Evolutionary conservation across 495 filamentous ascomycete species (phyloP), one percentile per base, ranked within the genome.

Genomic region (Aspergillus funiculosus): DNA sequence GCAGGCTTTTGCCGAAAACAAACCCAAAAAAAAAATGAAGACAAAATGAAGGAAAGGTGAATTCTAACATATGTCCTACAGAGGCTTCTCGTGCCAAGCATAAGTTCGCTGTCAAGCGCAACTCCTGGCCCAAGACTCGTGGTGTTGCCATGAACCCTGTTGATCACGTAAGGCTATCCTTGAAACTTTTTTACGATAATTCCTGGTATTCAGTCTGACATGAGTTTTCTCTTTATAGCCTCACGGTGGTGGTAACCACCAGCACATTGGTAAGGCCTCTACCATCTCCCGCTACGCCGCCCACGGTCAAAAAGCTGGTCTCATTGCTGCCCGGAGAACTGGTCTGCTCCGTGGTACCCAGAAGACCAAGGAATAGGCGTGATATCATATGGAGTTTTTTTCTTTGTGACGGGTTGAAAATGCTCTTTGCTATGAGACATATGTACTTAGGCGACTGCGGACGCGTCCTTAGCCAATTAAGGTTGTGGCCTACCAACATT

Each of bases 91-190:
- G 91, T 64, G 91, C 91, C 63, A 95, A 92, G 86, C 88, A 95
- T 71, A 97, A 98, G 86, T 97, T 94, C 78, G 88, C 87, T 56
- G 92, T 94, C 76, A 99, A 99, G 88, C 86, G 94, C 67, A 97
- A 97, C 87, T 87, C 80, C 62, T 97, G 94, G 92, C 92, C 94
- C 71, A 97, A 94, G 86, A 99, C 92, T 81, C 90, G 92, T 89
- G 92, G 92, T 94, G 92, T 99, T 80, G 92, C 92, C 71, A 99
- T 99, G 92, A 99, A 99, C 77, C 92, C 92, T 55, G 92, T 98
- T 59, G 92, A 98, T 77, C 92, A 97, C 85, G 80, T 83, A 80
- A 74, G 80, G 45, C 51, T 43, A n/a, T 30, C 0, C 37, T 27
- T 20, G 35, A 10, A 21, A 10, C 3, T 41, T 9, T 44, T 28